A percentile compares a stretch with the other conserved stretches of the same genome.
Conservation (phyloP, 495 filamentous ascomycete species). For the Neurospora sp. region DNA sequence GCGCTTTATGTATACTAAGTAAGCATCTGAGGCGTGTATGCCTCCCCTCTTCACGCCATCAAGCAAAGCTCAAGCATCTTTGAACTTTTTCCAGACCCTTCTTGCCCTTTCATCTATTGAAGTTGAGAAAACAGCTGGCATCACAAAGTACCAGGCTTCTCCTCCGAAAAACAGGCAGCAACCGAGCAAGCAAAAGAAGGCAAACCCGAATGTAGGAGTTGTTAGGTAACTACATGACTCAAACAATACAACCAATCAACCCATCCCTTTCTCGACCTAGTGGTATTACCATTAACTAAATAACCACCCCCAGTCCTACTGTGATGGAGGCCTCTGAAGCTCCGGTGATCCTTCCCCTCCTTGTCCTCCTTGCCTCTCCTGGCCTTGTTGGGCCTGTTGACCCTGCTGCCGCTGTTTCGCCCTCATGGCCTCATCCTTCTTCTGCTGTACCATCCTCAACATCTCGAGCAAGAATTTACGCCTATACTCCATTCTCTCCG, state of each 20-base stretch:
- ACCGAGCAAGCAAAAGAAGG: background rate
- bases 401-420: background rate
- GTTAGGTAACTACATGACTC: background rate
- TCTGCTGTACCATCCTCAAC: constrained; percentile 3
- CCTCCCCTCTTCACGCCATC: background rate
- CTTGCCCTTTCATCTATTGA: background rate
- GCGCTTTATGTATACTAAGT: background rate
- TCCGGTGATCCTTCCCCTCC: background rate
- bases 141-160: background rate
- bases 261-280: background rate
- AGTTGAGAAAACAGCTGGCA: background rate
- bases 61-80: background rate
- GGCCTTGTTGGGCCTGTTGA: background rate
- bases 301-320: background rate
- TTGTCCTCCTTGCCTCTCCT: background rate
- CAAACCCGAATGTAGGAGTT: background rate
- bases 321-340: background rate
- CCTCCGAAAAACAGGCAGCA: background rate
- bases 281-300: background rate
- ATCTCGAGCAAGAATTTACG: constrained; percentile 4
- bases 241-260: background rate
- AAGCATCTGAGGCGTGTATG: background rate
- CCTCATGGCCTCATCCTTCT: background rate
- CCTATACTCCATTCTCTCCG: background rate
- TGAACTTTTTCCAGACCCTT: background rate